Conservation (phyloP, 441 rosid genomes). For the Melastoma candidum region DNA sequence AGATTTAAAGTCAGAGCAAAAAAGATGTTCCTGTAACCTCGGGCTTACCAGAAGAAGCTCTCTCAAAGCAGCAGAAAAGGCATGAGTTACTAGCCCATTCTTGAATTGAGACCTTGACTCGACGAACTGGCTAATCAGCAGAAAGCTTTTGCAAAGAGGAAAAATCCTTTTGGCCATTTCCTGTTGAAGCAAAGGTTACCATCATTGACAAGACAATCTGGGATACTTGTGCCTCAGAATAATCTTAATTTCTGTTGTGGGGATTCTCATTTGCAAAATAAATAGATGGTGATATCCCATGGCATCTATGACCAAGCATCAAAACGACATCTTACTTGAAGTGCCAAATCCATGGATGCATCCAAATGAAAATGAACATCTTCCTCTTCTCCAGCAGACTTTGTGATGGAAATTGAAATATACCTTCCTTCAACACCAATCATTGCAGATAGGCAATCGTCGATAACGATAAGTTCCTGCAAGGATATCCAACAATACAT, state of each 20-base stretch:
- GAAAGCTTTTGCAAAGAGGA: slow-evolving; percentile 77
- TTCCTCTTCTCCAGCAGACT: slow-evolving; percentile 57
- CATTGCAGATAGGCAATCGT: slow-evolving; percentile 84
- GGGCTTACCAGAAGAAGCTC: slow-evolving; percentile 67
- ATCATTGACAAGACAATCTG: too few species aligned
- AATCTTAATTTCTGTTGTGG: too few species aligned
- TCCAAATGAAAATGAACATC: slow-evolving; percentile 64
- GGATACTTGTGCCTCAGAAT: too few species aligned
- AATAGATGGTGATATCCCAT: too few species aligned
- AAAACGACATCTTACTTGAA: slow-evolving; percentile 48
- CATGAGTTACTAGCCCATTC: slow-evolving; percentile 90
- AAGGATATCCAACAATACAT: slow-evolving; percentile 9
- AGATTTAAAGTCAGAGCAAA: slow-evolving; percentile 26
- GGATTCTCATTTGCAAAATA: too few species aligned
- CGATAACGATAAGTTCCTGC: slow-evolving; percentile 85
- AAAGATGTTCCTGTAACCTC: background rate
- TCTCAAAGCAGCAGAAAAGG: slow-evolving; percentile 93
- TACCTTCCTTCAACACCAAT: slow-evolving; percentile 92
- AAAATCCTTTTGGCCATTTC: slow-evolving; percentile 78
- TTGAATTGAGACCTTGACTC: slow-evolving; percentile 94
- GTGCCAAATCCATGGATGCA: slow-evolving; percentile 83
- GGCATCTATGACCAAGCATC: background rate
- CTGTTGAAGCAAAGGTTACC: slow-evolving; percentile 30
- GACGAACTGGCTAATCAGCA: slow-evolving; percentile 79
- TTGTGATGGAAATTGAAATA: slow-evolving; percentile 67